Evolutionary conservation across 2,329 filamentous ascomycete genomes (phyloP), one percentile per base, ranked within the genome.

Genomic region (Epichloe sp.): DNA sequence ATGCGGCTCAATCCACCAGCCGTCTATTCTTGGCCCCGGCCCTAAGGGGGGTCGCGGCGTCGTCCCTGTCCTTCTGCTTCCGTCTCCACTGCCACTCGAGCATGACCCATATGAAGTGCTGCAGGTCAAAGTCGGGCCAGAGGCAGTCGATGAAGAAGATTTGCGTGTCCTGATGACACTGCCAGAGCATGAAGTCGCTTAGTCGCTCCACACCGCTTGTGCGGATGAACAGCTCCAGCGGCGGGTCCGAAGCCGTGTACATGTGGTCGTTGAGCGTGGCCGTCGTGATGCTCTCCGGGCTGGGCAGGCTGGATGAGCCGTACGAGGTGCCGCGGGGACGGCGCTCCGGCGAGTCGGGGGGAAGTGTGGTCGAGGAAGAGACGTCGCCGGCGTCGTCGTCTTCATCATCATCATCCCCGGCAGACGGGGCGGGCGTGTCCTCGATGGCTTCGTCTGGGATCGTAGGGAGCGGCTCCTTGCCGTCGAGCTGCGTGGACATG

Each of bases 111-210:
- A 98, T 68, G 67, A 97, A 96, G 53, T 90, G 80, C 82, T 89
- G 91, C 4, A 98, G 75, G 63, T 95, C 89, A 60, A 98, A 96
- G 56, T 96, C 88, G 2, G 93, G 93, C 93, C 93, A 98, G 55
- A 95, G 74, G 57, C 88, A 93, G 60, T 95, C 80, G 52, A 96
- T 70, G 64, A 97, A 98, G 53, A 94, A 88, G 56, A 98, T 85
- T 54, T 95, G 86, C 0, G 93, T 96, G 56, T 91, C 77, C 63
- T 95, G 81, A 63, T 97, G 90, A 60, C 88, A 93, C 68, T 98
- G 93, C 93, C 93, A 98, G 36, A 98, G 81, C 90, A 98, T 93
- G 61, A 97, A 98, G 65, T 98, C 93, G 63, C 89, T 96, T 53
- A 98, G 73, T 47, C 93, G 79, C 66, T 90, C 85, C 14, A 98